Percentiles rank a stretch among this genome's conserved stretches.
These are phyloP conservation scores for Debaryomycetaceae sp. DNA, from an alignment of 1,139 yeast species.

Conservation along the genomic window DNA sequence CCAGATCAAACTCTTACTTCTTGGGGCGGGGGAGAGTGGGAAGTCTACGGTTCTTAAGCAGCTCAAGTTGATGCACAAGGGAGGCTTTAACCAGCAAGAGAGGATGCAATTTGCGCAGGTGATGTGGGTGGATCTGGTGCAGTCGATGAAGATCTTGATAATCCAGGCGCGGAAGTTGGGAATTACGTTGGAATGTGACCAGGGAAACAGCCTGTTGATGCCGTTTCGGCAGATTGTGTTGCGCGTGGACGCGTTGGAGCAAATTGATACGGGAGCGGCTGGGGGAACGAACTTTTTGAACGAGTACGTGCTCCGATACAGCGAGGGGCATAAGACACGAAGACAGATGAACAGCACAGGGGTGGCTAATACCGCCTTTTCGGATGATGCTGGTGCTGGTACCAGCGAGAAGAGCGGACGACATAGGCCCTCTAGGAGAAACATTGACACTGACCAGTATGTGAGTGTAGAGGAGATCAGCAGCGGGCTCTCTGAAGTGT, in stretches of 20 bases:
- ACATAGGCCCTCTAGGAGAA: neutral
- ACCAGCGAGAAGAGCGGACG: neutral
- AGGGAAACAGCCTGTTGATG: slow-evolving; percentile 41
- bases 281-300: slow-evolving; percentile 64
- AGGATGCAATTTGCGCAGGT: slow-evolving; percentile 78
- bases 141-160: slow-evolving; percentile 79
- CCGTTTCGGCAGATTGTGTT: slow-evolving; percentile 48
- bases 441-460: slow-evolving; percentile 4
- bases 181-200: slow-evolving; percentile 62
- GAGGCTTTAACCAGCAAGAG: slow-evolving; percentile 81
- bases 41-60: slow-evolving; percentile 96
- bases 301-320: slow-evolving; percentile 62
- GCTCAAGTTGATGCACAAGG: slow-evolving; percentile 78
- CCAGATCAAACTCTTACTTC: slow-evolving; percentile 62
- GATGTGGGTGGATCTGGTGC: slow-evolving; percentile 93
- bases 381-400: slow-evolving; percentile 20
- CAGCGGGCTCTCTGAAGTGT: slow-evolving; percentile 8
- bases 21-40: slow-evolving; percentile 97
- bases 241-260: slow-evolving; percentile 56
- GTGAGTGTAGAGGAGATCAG: slow-evolving; percentile 8
- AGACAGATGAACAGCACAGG: slow-evolving; percentile 58
- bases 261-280: slow-evolving; percentile 63
- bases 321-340: slow-evolving; percentile 50
- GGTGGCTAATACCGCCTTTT: slow-evolving; percentile 43
- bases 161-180: slow-evolving; percentile 65